Evolutionary conservation across 1,284 basidiomycete species (phyloP).

Genomic region (Austroboletus niveus): DNA sequence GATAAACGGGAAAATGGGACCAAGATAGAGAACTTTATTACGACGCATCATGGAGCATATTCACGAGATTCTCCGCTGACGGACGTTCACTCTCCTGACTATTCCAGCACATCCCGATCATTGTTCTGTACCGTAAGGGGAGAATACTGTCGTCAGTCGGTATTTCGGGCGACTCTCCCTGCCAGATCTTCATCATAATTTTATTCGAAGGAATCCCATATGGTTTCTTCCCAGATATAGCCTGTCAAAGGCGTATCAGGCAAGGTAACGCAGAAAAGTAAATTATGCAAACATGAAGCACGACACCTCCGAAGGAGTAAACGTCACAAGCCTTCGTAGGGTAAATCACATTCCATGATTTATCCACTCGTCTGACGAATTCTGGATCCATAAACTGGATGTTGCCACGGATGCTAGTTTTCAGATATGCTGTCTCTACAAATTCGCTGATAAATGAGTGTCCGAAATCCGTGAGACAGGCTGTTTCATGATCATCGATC

Average conservation of each 20-base stretch:
- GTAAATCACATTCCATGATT: constrained; percentile 1
- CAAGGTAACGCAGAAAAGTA: not conserved
- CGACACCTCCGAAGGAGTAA: constrained; percentile 34
- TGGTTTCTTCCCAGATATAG: constrained; percentile 24
- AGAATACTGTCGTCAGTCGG: constrained; percentile 4
- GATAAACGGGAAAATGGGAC: not conserved
- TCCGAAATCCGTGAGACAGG: constrained; percentile 37
- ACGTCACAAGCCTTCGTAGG: constrained; percentile 29
- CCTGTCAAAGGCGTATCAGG: constrained; percentile 17
- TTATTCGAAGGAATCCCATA: constrained; percentile 7
- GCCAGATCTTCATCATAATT: constrained; percentile 5
- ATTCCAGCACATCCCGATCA: constrained; percentile 24
- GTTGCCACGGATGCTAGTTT: constrained; percentile 30
- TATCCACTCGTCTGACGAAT: constrained; percentile 17
- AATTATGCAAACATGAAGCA: constrained; percentile 26
- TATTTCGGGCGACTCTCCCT: constrained; percentile 17
- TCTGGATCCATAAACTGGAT: constrained; percentile 39
- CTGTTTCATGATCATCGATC: constrained; percentile 21
- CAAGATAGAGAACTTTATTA: not conserved
- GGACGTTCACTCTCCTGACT: constrained; percentile 17
- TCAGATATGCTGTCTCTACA: constrained; percentile 33
- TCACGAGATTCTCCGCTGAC: constrained; percentile 9
- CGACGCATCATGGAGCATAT: constrained; percentile 5
- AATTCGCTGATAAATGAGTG: constrained; percentile 35
- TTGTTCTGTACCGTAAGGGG: not conserved